Evolutionary conservation across 768 basidiomycete genomes (phyloP), one percentile per base, ranked within the genome.

Genomic region (Boletus rex-veris): DNA sequence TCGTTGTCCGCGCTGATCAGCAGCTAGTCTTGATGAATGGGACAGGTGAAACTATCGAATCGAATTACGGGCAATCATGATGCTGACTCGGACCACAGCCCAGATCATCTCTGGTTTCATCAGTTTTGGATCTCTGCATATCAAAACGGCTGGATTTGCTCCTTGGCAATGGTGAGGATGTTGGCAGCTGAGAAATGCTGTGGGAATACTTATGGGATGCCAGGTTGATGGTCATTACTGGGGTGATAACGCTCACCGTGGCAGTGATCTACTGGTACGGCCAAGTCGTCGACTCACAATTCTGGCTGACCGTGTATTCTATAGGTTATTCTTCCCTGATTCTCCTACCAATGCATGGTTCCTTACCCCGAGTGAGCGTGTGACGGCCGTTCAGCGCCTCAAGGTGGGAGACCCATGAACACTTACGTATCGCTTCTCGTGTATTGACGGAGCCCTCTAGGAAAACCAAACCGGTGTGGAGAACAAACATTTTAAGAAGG

Each of bases 381-480:
- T 71, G 3, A 74, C 73, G n/a, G 88, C 88, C 1, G 74, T 90
- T 21, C 76, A 73, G 46, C 80, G 88, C 8, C 78, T 90, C 53
- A 84, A 84, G 74, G 84, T 83, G 21, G 3, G 42, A 18, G 53
- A 37, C 10, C n/a, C 5, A 36, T n/a, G 19, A 18, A 19, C n/a
- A 2, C 40, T 12, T 35, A 18, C 15, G 7, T 14, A 37, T 46
- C 10, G 42, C 7, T 4, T 31, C 31, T 19, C 3, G 12, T 16
- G 33, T 39, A 43, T 30, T 55, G 7, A 58, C 12, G 37, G 18
- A 16, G 15, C 6, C 18, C 11, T 19, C 7, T 58, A 84, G 81
- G 79, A 74, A 68, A 89, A 90, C 57, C 87, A 91, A 80, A 86
- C 86, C 0, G 90, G 89, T 30, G 80, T 90, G 10, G 89, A 90